Evolutionary conservation across 106 monocot genomes (phyloP).

Genomic region (Vanilla planifolia): DNA sequence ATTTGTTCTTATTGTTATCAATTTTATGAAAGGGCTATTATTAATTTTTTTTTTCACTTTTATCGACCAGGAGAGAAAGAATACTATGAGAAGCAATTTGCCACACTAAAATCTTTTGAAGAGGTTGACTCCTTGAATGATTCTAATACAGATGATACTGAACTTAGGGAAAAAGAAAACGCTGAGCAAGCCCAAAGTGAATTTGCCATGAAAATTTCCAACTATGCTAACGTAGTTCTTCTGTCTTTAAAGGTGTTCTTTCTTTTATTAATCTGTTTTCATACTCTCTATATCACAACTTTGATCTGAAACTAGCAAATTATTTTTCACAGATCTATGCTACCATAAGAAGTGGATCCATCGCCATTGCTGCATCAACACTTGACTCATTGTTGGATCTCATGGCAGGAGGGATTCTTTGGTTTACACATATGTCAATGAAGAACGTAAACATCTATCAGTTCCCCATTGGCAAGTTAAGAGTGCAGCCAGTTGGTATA

Average conservation of each 20-base stretch:
- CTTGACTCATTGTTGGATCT: slow-evolving; percentile 94
- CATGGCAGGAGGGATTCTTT: slow-evolving; percentile 91
- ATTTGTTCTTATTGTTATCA: not conserved
- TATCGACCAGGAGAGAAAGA: slow-evolving; percentile 59
- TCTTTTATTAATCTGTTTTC: not conserved
- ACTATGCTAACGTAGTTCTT: slow-evolving; percentile 72
- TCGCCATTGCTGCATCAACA: slow-evolving; percentile 92
- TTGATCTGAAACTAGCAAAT: not conserved
- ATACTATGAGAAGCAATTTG: slow-evolving; percentile 88
- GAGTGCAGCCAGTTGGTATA: slow-evolving; percentile 92
- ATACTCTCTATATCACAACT: not conserved
- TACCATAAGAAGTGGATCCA: slow-evolving; percentile 72
- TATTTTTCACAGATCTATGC: slow-evolving; percentile 61
- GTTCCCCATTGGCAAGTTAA: slow-evolving; percentile 92
- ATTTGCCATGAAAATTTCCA: slow-evolving; percentile 82
- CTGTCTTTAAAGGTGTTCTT: slow-evolving; percentile 65
- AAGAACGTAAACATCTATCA: slow-evolving; percentile 80
- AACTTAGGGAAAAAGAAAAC: slow-evolving; percentile 26
- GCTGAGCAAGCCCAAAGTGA: slow-evolving; percentile 49
- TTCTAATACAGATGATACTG: slow-evolving; percentile 14
- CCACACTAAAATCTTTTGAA: slow-evolving; percentile 74
- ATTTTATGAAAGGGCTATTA: not conserved
- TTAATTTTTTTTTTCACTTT: slow-evolving; percentile 2
- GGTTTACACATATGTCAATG: slow-evolving; percentile 89
- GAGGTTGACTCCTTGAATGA: slow-evolving; percentile 53